Evolutionary conservation across 129 eudicot species (phyloP), one percentile per base, ranked within the genome.

Genomic region (Lactuca sativa): DNA sequence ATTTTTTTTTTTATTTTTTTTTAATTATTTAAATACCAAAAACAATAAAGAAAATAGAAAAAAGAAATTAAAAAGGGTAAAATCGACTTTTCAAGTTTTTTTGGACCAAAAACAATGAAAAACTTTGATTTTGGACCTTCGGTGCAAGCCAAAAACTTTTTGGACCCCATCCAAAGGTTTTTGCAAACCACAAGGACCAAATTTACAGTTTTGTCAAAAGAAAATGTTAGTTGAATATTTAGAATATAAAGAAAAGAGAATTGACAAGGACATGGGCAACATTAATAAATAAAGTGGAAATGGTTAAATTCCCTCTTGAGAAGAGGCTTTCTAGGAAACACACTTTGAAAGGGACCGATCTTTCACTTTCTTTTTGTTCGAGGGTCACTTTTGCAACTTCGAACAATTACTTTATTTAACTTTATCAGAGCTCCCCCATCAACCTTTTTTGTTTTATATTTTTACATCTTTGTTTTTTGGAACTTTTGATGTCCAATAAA

Each of bases 321-420:
- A 67, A 67, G 80, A 58, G 55, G 56, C 80, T 75, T 75, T 59
- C 69, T 36, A 59, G 80, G 69, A 75, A 75, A 67, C 63, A 75
- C 40, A 59, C 74, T 48, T 66, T 75, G 63, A 75, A 59, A 75
- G 16, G 53, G 74, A 75, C 74, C 33, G 17, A 15, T 75, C 44
- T 57, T 75, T 67, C 56, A 60, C 74, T 75, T 75, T 59, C 63
- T 75, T 67, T 62, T 59, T 69, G 12, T 75, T 59, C 2, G 30
- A 67, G 69, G 74, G 64, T 52, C 48, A 67, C 64, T 75, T 59
- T 67, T 65, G 56, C 1, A 74, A 65, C 64, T 58, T 75, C 4
- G 43, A 66, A 67, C 54, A 66, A 34, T 72, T 51, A 58, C 54
- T 57, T 75, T 56, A 14, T 37, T 62, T 41, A 36, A 62, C 67